Evolutionary conservation across 2,329 filamentous ascomycete species (phyloP), one percentile per base, ranked within the genome.

Genomic region (Plectosphaerella cucumerina): DNA sequence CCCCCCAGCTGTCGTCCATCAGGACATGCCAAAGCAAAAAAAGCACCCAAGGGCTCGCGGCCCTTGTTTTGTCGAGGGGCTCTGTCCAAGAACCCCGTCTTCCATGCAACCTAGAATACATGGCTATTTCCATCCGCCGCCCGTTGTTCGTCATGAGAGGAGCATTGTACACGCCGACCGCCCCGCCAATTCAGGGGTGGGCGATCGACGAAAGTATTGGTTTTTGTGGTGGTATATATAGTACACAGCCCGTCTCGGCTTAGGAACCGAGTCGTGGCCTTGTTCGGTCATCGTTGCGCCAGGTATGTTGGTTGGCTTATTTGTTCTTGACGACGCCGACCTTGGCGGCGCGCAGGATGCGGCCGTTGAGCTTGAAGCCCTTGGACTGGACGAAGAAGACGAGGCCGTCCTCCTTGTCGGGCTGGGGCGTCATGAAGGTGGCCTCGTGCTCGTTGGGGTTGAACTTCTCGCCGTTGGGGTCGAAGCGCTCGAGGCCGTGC

Each of bases 391-490:
- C 90, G 68, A 87, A 85, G 75, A 97, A 94, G 64, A 97, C 89
- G 50, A 85, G 88, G 61, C 90, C 90, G 64, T 97, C 85, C 70
- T 96, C 88, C 79, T 96, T 95, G 60, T 84, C 91, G 49, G 85
- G 81, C 75, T 90, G 84, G 42, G 91, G 90, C 10, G 90, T 85
- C 86, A 95, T 92, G 74, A 97, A 97, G 20, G 90, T 94, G 35
- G 94, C 94, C 78, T 99, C 94, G 70, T 97, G 94, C 71, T 89
- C 81, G 72, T 97, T 97, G 59, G 94, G 92, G 75, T 99, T 87
- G 77, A 99, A 99, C 72, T 90, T 91, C 68, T 94, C 87, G 61
- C 84, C 81, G 58, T 83, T 75, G 17, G 94, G 93, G 67, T 92
- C 85, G 68, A 96, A 90, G 60, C 92, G 81, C 78, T 96, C 89